A percentile compares a stretch with the other conserved stretches of the same genome.
These are phyloP conservation scores for Apophysomyces ossiformis DNA, from an alignment of 371 early-diverging fungal species.

Conservation along the genomic window DNA sequence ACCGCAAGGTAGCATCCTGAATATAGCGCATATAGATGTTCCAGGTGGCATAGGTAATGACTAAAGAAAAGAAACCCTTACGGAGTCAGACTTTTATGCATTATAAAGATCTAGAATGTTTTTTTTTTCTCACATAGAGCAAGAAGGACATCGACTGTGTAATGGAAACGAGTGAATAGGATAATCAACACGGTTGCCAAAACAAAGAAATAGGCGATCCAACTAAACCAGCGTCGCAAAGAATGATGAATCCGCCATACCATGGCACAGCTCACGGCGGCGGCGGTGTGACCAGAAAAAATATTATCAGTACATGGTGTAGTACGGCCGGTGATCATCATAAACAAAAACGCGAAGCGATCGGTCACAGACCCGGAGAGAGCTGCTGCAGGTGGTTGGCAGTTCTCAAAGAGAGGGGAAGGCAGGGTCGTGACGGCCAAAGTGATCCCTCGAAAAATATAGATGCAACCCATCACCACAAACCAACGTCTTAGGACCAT, in stretches of 20 bases:
- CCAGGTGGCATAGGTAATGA: conserved; percentile 42
- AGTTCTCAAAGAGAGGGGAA: conserved; percentile 52
- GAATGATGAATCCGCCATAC: conserved; percentile 68
- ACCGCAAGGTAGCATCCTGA: conserved; percentile 33
- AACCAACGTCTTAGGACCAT: conserved; percentile 62
- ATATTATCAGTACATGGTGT: conserved; percentile 77
- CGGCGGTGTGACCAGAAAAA: conserved; percentile 75
- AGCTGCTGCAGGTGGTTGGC: conserved; percentile 45
- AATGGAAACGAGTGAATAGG: conserved; percentile 69
- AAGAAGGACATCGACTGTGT: conserved; percentile 72
- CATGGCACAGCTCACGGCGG: conserved; percentile 64
- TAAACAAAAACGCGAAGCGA: conserved; percentile 34
- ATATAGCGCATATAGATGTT: conserved; percentile 37
- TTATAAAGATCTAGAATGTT: no score
- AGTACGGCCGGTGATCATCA: conserved; percentile 32
- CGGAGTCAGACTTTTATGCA: no score
- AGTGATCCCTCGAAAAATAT: conserved; percentile 64
- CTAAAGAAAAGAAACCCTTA: conserved; percentile 17
- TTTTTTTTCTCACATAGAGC: conserved; percentile 58
- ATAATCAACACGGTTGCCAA: conserved; percentile 60
- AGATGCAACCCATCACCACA: conserved; percentile 64
- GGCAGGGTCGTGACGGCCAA: conserved; percentile 74
- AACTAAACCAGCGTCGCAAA: conserved; percentile 47
- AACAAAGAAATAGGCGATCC: conserved; percentile 56
- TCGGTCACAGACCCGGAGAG: conserved; percentile 28